Evolutionary conservation across 345 rosid species (phyloP).

Genomic region (Litchi chinensis): DNA sequence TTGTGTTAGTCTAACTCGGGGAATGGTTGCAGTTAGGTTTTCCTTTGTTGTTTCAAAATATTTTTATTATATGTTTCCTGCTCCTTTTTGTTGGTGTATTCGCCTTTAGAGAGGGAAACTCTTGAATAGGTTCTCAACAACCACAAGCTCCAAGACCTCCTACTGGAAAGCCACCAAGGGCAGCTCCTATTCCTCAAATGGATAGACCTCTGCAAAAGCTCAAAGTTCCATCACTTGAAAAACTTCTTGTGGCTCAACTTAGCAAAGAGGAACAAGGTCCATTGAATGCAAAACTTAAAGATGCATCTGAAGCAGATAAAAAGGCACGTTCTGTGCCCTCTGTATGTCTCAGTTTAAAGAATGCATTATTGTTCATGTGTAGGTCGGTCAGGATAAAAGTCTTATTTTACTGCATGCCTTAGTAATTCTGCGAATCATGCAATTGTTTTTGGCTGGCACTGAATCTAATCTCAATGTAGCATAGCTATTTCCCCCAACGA

Average conservation of each 20-base stretch:
- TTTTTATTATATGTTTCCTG: conserved; percentile 21
- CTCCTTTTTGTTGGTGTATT: conserved; percentile 18
- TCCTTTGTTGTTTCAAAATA: conserved; percentile 19
- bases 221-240: conserved; percentile 81
- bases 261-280: conserved; percentile 91
- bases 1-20: conserved; percentile 58
- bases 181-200: conserved; percentile 57
- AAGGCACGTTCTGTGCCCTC: conserved; percentile 53
- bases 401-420: neutral
- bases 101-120: conserved; percentile 17
- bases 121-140: conserved; percentile 59
- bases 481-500: neutral
- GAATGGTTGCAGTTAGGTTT: conserved; percentile 52
- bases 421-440: no score
- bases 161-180: conserved; percentile 87
- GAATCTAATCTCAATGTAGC: neutral
- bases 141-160: conserved; percentile 55
- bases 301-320: conserved; percentile 85
- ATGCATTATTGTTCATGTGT: neutral
- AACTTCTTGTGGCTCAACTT: conserved; percentile 81
- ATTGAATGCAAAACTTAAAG: conserved; percentile 74
- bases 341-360: conserved; percentile 10
- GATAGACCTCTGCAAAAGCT: conserved; percentile 72
- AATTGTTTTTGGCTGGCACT: no score
- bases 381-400: neutral